Base-by-base conservation (phyloP, 208 protist species). In the Wallacemonas sp. region DNA sequence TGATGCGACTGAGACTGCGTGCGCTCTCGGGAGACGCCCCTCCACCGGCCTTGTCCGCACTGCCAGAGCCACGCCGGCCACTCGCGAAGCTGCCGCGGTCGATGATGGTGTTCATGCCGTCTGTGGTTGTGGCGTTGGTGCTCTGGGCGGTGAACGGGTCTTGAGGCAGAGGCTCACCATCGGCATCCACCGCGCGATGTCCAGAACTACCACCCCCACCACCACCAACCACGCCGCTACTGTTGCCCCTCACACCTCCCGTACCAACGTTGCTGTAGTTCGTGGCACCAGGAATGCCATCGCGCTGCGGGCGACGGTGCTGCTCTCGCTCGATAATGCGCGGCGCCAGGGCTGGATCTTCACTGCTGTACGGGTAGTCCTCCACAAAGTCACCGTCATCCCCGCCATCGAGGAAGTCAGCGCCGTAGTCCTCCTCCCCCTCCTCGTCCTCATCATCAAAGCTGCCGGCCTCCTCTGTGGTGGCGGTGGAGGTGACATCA, bases 251-350 rank as follows among this genome's bases (percentile, higher is more conserved):
- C 41, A 46, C 43, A 54, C 24, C n/a, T n/a, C n/a, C n/a, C n/a
- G n/a, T n/a, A n/a, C n/a, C n/a, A n/a, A n/a, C 57, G 70, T 32
- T 64, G 56, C 12, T 58, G 52, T 39, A 39, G 57, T 63, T 49
- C 23, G 41, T 63, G n/a, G 38, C 48, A 6, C 57, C 57, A 11
- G 29, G n/a, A 32, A 32, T 36, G 14, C 57, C 57, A 29, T 49
- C 57, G 12, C 57, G 34, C 26, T 52, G 69, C 17, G 62, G 38
- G 21, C 89, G 81, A 5, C 83, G 75, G 62, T 93, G 85, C 76
- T 93, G 89, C 70, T 92, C 87, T 19, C 83, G 86, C 70, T 95
- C 89, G 43, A 95, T 93, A 38, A 95, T 93, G 48, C 84, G 86
- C 47, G 89, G 89, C 19, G 83, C 81, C 17, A 62, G 80, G 32